phyloP scores from a whole-genome alignment of 23 red algal species.

The Gracilaria domingensis region DNA sequence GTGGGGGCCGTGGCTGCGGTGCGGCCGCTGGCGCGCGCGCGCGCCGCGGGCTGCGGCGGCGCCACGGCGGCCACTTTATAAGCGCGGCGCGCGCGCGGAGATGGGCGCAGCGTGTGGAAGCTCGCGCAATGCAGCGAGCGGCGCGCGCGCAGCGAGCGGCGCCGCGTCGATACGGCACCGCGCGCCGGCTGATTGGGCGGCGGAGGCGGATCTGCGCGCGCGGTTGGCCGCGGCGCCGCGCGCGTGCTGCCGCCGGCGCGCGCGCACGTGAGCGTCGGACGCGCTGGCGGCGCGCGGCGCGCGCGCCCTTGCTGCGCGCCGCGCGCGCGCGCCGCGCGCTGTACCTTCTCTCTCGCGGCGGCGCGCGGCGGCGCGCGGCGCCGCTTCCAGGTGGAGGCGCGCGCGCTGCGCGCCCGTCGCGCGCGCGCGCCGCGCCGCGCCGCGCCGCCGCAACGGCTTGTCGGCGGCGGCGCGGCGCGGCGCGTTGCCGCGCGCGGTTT shows the following conservation, averaged over 20 bases:
- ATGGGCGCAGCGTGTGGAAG: constrained; percentile 12
- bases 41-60: neutral
- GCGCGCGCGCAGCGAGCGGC: neutral
- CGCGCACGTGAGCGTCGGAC: neutral
- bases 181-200: neutral
- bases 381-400: too few relatives aligned
- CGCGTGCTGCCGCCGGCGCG: too few relatives aligned
- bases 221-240: too few relatives aligned
- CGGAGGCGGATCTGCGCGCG: neutral
- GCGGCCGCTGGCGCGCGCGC: too few relatives aligned
- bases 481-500: too few relatives aligned
- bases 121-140: neutral
- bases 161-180: neutral
- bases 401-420: too few relatives aligned
- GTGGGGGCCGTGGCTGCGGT: too few relatives aligned
- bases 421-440: too few relatives aligned
- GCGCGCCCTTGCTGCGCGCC: neutral
- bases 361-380: too few relatives aligned
- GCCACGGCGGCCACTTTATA: neutral
- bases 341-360: too few relatives aligned
- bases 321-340: neutral
- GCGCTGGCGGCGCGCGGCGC: neutral
- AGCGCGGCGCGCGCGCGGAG: neutral
- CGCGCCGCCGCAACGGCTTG: too few relatives aligned
- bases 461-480: neutral